Evolutionary conservation across 176 grass and related monocot species (phyloP).

Genomic region (Themeda triandra): DNA sequence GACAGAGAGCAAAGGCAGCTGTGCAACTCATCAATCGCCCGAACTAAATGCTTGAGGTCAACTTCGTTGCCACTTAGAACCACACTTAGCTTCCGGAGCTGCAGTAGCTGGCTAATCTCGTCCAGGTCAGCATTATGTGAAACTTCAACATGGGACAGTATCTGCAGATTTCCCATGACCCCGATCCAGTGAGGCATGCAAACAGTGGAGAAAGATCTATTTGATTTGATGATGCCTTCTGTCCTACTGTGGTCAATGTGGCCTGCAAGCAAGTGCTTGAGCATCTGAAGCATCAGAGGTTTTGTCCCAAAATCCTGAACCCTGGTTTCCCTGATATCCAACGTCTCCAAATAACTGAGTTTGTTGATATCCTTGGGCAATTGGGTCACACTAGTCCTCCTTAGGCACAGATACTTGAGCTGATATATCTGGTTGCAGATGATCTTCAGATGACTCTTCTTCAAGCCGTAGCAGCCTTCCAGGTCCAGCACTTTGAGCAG

Average conservation of each 20-base stretch:
- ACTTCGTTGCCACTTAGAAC: neutral
- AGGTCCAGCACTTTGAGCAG: constrained; percentile 20
- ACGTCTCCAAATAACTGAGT: constrained; percentile 13
- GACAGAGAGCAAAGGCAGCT: neutral
- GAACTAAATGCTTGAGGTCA: neutral
- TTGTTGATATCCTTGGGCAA: neutral
- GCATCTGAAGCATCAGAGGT: neutral
- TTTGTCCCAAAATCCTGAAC: neutral
- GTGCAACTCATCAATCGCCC: neutral
- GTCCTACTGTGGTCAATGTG: neutral
- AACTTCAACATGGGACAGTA: neutral
- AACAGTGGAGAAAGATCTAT: neutral
- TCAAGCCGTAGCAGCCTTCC: constrained; percentile 18
- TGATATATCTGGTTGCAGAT: no score
- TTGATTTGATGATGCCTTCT: neutral
- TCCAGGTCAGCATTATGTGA: neutral
- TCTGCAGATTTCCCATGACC: neutral
- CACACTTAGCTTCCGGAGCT: neutral
- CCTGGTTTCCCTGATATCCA: constrained; percentile 21
- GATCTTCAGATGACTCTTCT: neutral
- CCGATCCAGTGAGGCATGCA: neutral
- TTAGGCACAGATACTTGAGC: no score
- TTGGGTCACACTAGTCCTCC: no score
- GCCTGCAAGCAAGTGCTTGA: constrained; percentile 18
- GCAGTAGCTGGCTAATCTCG: neutral